Evolutionary conservation across 2,329 filamentous ascomycete genomes (phyloP).

Genomic region (Microcera coccophila): DNA sequence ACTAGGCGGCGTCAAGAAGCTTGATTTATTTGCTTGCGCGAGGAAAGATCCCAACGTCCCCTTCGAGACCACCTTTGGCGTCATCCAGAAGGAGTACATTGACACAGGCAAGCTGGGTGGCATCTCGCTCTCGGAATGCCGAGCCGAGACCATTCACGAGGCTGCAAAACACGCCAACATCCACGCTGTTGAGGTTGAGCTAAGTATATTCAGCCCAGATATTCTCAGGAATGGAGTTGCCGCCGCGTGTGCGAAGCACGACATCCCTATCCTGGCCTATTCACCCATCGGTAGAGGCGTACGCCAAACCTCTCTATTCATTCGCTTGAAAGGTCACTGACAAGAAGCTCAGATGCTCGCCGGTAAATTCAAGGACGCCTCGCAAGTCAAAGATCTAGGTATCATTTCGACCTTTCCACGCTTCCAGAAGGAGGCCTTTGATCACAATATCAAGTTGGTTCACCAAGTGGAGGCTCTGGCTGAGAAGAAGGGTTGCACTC

Average conservation of each 20-base stretch:
- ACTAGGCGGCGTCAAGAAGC: constrained; percentile 52
- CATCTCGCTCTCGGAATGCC: constrained; percentile 51
- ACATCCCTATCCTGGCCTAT: constrained; percentile 69
- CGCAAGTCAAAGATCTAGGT: constrained; percentile 22
- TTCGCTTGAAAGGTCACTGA: constrained; percentile 8
- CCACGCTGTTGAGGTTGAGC: constrained; percentile 50
- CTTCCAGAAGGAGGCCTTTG: constrained; percentile 60
- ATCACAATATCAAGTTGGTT: constrained; percentile 61
- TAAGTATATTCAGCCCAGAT: constrained; percentile 48
- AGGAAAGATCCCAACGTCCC: constrained; percentile 51
- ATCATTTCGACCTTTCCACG: constrained; percentile 43
- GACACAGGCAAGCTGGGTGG: constrained; percentile 49
- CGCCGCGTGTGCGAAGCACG: constrained; percentile 55
- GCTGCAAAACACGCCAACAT: constrained; percentile 44
- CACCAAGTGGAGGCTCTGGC: constrained; percentile 55
- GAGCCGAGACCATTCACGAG: constrained; percentile 46
- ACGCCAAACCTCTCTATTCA: constrained; percentile 17
- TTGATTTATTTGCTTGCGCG: constrained; percentile 59
- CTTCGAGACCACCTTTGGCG: constrained; percentile 41
- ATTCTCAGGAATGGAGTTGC: constrained; percentile 50
- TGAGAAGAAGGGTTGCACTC: constrained; percentile 54
- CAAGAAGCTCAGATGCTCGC: constrained; percentile 25
- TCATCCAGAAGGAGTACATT: constrained; percentile 46
- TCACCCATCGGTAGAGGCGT: constrained; percentile 62
- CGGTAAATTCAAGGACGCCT: constrained; percentile 23